These are phyloP conservation scores for Carpediemonas membranifera DNA, from an alignment of 78 protist species.

Conservation along the genomic window DNA sequence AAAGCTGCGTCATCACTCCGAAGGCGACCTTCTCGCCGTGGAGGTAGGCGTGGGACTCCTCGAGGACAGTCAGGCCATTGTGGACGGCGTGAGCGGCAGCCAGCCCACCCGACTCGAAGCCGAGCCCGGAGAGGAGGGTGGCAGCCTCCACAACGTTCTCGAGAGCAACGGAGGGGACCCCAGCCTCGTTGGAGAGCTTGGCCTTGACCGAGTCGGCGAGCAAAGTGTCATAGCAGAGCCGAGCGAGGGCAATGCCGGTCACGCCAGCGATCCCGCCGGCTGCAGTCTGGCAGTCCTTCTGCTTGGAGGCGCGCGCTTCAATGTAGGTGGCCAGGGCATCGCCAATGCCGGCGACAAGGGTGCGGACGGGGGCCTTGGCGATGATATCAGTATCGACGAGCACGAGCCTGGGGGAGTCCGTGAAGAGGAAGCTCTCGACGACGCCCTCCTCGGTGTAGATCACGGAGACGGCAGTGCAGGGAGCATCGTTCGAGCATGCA, in stretches of 20 bases:
- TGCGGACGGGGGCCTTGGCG: conserved; percentile 13
- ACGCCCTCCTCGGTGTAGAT: conserved; percentile 3
- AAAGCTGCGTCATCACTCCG: conserved; percentile 8
- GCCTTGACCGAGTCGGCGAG: neutral
- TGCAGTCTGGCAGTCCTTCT: neutral
- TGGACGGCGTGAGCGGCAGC: conserved; percentile 27
- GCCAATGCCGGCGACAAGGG: conserved; percentile 20
- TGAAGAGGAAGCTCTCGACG: conserved; percentile 7
- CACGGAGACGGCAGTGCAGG: conserved; percentile 24
- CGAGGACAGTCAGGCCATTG: conserved; percentile 1
- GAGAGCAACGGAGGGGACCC: neutral
- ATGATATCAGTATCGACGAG: conserved; percentile 10
- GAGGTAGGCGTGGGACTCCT: neutral
- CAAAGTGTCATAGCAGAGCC: conserved; percentile 9
- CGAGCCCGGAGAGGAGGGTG: conserved; percentile 22
- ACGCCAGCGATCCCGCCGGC: neutral
- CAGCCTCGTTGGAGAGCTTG: neutral
- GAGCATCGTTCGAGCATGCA: conserved; percentile 19
- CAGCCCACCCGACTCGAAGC: conserved; percentile 23
- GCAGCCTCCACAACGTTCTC: conserved; percentile 22
- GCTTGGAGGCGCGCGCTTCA: conserved; percentile 2
- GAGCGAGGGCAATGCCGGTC: conserved; percentile 2
- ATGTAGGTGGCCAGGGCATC: conserved; percentile 25
- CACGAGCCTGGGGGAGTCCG: neutral
- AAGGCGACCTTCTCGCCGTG: conserved; percentile 39